phyloP scores from a whole-genome alignment of 108 stramenopile genomes.

The Nitzschia palea region DNA sequence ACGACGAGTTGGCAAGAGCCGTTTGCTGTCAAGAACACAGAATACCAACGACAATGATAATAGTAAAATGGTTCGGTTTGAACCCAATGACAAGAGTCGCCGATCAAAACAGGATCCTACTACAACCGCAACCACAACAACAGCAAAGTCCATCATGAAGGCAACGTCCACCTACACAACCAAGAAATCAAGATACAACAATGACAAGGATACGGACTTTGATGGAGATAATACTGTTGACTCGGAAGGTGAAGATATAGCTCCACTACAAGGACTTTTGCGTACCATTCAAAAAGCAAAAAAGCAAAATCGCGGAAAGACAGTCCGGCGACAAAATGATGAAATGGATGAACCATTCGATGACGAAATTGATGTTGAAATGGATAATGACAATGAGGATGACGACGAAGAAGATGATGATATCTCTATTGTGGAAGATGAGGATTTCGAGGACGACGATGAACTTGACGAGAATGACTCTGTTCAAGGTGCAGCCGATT shows the following conservation, averaged over 20 bases:
- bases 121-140: neutral
- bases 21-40: conserved; percentile 24
- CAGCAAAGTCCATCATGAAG: no score
- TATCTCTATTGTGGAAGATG: conserved; percentile 5
- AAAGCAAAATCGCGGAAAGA: neutral
- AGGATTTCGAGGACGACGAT: conserved; percentile 1
- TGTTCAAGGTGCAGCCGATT: no score
- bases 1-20: conserved; percentile 55
- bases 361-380: conserved; percentile 15
- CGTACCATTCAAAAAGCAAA: conserved; percentile 3
- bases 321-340: neutral
- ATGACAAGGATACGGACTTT: conserved; percentile 1
- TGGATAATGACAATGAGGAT: conserved; percentile 22
- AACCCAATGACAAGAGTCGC: neutral
- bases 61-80: conserved; percentile 1
- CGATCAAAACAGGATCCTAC: neutral
- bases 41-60: conserved; percentile 3
- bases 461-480: neutral
- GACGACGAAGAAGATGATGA: conserved; percentile 26
- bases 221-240: conserved; percentile 12
- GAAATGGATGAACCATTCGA: neutral
- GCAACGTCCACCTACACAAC: neutral
- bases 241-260: neutral
- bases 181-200: neutral
- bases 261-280: conserved; percentile 2